Evolutionary conservation across 2,329 filamentous ascomycete genomes (phyloP).

Genomic region (Leptographium wingfieldii): DNA sequence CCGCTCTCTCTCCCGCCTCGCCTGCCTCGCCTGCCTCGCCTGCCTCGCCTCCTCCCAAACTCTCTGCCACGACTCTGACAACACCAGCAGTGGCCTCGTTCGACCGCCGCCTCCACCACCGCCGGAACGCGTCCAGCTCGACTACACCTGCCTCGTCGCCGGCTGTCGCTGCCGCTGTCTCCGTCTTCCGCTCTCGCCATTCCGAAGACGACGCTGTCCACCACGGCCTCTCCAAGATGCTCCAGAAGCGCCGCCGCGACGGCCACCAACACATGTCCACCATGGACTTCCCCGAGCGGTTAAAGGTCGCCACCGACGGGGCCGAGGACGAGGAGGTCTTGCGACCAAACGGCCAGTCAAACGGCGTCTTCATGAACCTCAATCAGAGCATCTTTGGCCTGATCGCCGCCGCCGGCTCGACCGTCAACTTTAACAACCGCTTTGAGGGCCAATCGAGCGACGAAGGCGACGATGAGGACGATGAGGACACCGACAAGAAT

Average conservation of each 20-base stretch:
- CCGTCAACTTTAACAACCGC: slow-evolving; percentile 66
- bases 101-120: not conserved
- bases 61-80: too few relatives aligned
- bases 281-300: slow-evolving; percentile 39
- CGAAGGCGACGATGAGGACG: slow-evolving; percentile 45
- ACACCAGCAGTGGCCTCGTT: not conserved
- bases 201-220: not conserved
- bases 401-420: slow-evolving; percentile 77
- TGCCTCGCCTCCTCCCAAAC: too few relatives aligned
- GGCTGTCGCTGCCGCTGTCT: not conserved
- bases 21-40: too few relatives aligned
- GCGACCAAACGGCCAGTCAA: slow-evolving; percentile 27
- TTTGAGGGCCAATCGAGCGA: slow-evolving; percentile 73
- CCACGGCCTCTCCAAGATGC: slow-evolving; percentile 17
- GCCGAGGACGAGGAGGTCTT: slow-evolving; percentile 38
- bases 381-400: slow-evolving; percentile 92
- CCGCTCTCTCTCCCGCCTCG: too few relatives aligned
- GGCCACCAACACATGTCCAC: slow-evolving; percentile 22
- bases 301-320: slow-evolving; percentile 25
- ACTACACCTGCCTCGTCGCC: not conserved
- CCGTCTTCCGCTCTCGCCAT: not conserved
- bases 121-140: not conserved
- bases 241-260: slow-evolving; percentile 31
- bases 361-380: slow-evolving; percentile 56
- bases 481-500: slow-evolving; percentile 1